Base-by-base conservation (phyloP, 202 grass and related monocot genomes). In the Bolboschoenoplectus hybrid region DNA sequence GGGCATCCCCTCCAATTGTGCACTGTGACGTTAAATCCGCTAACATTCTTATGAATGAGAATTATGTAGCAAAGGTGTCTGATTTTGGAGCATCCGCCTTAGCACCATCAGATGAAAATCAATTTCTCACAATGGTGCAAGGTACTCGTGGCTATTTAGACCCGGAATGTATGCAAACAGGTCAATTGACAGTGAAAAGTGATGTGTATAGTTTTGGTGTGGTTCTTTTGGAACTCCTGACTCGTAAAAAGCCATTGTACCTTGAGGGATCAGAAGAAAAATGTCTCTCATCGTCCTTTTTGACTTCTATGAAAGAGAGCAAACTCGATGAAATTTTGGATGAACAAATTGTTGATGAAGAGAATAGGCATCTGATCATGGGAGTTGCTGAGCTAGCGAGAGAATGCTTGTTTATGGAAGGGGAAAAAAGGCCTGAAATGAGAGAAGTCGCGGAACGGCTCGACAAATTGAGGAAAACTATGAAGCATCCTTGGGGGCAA, bases 11-110 rank as follows among this genome's bases (percentile, higher is more conserved):
- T 2, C 86, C 92, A 0, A 88, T 94, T 5, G 57, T 94, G 20
- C 92, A 94, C 7, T 84, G 92, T 4, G 92, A 94, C 39, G 88
- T 92, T 6, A 94, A 92, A 85, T 87, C 81, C 1, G 5, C 90
- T 6, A 92, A 94, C 45, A 92, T 94, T n/a, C 80, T 94, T 17
- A 82, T 94, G 7, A 87, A 91, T 19, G 75, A 80, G 0, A 88
- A 92, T 11, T 92, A 87, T 73, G 88, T 67, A 38, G 92, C 88
- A 0, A 94, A 94, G 85, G 84, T 94, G 9, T 91, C 92, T 0
- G 92, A 94, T 56, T 94, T 94, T 11, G 92, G 92, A 55, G 89
- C 90, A 3, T 94, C 92, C 16, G 57, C 57, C 16, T 61, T 61
- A 61, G 57, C 57, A 61, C 57, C 57, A 61, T 61, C 57, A 1